These are phyloP conservation scores for Lasiodiplodia sp. DNA, from an alignment of 2,329 filamentous ascomycete genomes.

Conservation along the genomic window DNA sequence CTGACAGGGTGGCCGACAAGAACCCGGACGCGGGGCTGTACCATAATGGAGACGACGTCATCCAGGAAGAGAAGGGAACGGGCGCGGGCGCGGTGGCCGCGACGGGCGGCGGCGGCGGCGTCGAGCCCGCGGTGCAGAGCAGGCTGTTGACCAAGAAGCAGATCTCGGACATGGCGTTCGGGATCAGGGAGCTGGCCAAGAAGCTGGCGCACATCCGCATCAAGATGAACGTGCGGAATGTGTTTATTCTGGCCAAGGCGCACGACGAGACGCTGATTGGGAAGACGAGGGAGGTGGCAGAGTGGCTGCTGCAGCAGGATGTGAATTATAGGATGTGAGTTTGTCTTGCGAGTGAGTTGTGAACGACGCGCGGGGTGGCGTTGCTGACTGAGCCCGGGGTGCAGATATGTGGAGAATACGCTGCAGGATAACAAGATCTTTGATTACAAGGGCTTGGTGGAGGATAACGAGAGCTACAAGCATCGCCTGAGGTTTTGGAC, in stretches of 20 bases:
- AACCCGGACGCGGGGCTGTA: slow-evolving; percentile 39
- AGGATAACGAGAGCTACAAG: slow-evolving; percentile 63
- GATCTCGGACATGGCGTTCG: slow-evolving; percentile 95
- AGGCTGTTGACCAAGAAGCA: slow-evolving; percentile 94
- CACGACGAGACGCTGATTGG: slow-evolving; percentile 81
- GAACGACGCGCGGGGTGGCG: neutral
- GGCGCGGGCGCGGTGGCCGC: neutral
- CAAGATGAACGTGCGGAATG: slow-evolving; percentile 78
- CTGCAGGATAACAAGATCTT: slow-evolving; percentile 76
- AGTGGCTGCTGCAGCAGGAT: slow-evolving; percentile 80
- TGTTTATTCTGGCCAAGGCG: slow-evolving; percentile 92
- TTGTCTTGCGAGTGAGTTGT: neutral
- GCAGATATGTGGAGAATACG: slow-evolving; percentile 74
- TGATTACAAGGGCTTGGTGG: slow-evolving; percentile 71
- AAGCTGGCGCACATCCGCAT: slow-evolving; percentile 83
- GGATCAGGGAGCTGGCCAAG: slow-evolving; percentile 88
- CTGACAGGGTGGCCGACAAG: slow-evolving; percentile 53
- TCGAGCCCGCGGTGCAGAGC: slow-evolving; percentile 58
- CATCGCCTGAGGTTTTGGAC: slow-evolving; percentile 82
- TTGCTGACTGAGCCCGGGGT: neutral
- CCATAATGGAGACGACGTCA: neutral
- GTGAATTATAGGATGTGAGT: slow-evolving; percentile 75
- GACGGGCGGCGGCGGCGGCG: slow-evolving; percentile 38
- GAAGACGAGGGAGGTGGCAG: slow-evolving; percentile 77
- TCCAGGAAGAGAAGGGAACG: neutral